Evolutionary conservation across 2,329 filamentous ascomycete species (phyloP).

Genomic region (Ophiocordyceps australis): DNA sequence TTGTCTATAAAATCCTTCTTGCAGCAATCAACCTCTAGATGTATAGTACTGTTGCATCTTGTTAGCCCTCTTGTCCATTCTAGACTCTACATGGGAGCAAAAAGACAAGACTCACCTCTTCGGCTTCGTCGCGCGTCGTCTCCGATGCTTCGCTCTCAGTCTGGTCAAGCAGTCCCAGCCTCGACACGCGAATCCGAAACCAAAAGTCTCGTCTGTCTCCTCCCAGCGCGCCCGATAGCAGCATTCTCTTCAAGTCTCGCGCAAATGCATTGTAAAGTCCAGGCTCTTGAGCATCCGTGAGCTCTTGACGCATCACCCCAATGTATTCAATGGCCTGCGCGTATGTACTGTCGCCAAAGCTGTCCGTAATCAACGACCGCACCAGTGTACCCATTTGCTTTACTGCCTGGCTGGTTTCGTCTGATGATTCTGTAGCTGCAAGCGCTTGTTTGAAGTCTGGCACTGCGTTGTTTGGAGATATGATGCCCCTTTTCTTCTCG

Average conservation of each 20-base stretch:
- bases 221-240: slow-evolving; percentile 51
- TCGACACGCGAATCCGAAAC: slow-evolving; percentile 49
- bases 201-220: slow-evolving; percentile 72
- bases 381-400: slow-evolving; percentile 62
- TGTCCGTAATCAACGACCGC: slow-evolving; percentile 47
- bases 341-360: slow-evolving; percentile 61
- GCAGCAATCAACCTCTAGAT: too few relatives aligned
- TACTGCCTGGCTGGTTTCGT: slow-evolving; percentile 46
- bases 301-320: slow-evolving; percentile 58
- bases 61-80: too few relatives aligned
- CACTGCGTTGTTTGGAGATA: slow-evolving; percentile 55
- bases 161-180: slow-evolving; percentile 55
- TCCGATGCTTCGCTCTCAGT: slow-evolving; percentile 43
- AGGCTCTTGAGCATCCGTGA: slow-evolving; percentile 59
- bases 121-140: slow-evolving; percentile 54
- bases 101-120: slow-evolving; percentile 37
- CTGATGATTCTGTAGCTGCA: slow-evolving; percentile 36
- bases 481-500: slow-evolving; percentile 19
- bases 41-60: too few relatives aligned
- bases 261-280: slow-evolving; percentile 61
- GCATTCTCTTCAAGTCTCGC: slow-evolving; percentile 48
- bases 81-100: too few relatives aligned
- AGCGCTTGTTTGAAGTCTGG: slow-evolving; percentile 81
- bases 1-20: too few relatives aligned
- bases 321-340: slow-evolving; percentile 58